Evolutionary conservation across 176 grass and related monocot genomes (phyloP).

Genomic region (Neostapfia colusana): DNA sequence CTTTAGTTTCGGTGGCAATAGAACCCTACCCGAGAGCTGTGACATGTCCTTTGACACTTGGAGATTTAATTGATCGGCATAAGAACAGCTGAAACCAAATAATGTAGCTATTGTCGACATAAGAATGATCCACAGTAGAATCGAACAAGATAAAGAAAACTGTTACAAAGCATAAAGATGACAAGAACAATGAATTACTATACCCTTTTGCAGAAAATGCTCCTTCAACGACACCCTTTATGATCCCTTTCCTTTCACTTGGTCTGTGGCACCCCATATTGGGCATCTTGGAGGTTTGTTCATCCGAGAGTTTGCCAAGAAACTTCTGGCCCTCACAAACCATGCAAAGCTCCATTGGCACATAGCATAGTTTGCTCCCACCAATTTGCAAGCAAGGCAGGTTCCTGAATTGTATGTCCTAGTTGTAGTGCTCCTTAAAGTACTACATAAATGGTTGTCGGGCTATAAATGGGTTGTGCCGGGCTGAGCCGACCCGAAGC

Average conservation of each 20-base stretch:
- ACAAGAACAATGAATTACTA: slow-evolving; percentile 9
- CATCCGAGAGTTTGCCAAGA: slow-evolving; percentile 85
- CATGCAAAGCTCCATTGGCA: slow-evolving; percentile 88
- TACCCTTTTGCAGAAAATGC: slow-evolving; percentile 65
- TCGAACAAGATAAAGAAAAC: not conserved
- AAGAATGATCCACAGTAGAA: not conserved
- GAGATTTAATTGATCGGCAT: slow-evolving; percentile 71
- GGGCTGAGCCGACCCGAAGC: no score
- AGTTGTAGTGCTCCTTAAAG: slow-evolving; percentile 88
- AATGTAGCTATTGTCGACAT: slow-evolving; percentile 32
- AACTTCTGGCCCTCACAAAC: slow-evolving; percentile 92
- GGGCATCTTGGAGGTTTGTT: slow-evolving; percentile 73
- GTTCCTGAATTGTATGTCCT: slow-evolving; percentile 91
- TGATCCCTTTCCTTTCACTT: slow-evolving; percentile 75
- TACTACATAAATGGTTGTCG: no score
- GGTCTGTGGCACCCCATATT: slow-evolving; percentile 88
- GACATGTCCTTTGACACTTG: slow-evolving; percentile 82
- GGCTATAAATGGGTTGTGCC: no score
- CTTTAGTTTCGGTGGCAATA: slow-evolving; percentile 85
- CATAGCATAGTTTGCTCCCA: slow-evolving; percentile 83
- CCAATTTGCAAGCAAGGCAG: slow-evolving; percentile 92
- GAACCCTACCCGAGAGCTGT: slow-evolving; percentile 79
- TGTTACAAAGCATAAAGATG: slow-evolving; percentile 14
- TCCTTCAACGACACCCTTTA: slow-evolving; percentile 65
- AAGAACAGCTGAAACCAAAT: slow-evolving; percentile 56